Base-by-base conservation (phyloP, 1,284 basidiomycete species). In the Grifola frondosa region DNA sequence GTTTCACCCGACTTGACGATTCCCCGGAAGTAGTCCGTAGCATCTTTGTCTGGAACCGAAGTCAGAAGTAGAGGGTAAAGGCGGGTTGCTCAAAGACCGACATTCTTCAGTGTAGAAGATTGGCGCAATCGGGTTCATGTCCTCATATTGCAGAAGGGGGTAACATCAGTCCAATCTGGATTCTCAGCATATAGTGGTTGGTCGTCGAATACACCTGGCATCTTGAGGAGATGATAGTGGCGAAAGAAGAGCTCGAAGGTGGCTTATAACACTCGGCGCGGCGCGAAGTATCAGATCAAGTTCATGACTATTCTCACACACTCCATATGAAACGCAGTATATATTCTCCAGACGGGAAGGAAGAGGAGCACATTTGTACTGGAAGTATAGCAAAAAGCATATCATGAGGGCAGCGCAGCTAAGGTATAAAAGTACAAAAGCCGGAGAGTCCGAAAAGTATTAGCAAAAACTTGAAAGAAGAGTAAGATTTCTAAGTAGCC, bases 51-150 rank as follows among this genome's bases (percentile, higher is more conserved):
- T 96, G 54, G 16, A 32, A 21, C 25, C 26, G 30, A 30, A 40
- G 46, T 42, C 43, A 43, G 42, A 25, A 30, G 20, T 28, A 21
- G 21, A 36, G 38, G 25, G 32, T 30, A 40, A 21, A 38, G 32
- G 31, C 12, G 12, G 30, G 33, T 25, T 30, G 32, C 49, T 40
- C 33, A 30, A 17, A 38, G 43, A 77, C 91, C 64, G 53, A 95
- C 93, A 97, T 71, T 92, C 83, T 35, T 75, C 72, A 5, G 80
- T 81, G 60, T 97, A 97, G 64, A 92, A 84, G 62, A 97, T 97
- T 1, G 91, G 88, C 0, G 91, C 91, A 30, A 97, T 73, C 0
- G 91, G 86, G 48, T 81, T 78, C 20, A 78, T 69, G 17, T 75
- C 75, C 50, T 95, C 91, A 49, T 88, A 84, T 59, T 97, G 94